Conservation (phyloP, 2,329 filamentous ascomycete species). For the Venturia carpophila region DNA sequence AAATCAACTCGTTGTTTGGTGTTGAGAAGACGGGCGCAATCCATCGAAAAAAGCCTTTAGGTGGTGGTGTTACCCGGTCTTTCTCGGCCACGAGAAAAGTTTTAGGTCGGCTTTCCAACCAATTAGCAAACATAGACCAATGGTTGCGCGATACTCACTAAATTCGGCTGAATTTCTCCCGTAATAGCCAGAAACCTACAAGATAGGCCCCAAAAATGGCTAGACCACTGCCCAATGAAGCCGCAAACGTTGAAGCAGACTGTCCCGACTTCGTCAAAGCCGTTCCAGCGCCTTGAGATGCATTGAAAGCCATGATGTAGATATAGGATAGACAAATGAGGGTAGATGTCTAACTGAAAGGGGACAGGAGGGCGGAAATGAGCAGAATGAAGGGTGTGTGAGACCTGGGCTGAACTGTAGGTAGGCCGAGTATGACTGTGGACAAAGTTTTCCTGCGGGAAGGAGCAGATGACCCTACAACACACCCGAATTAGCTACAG, state of each 20-base stretch:
- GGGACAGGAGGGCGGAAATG: background rate
- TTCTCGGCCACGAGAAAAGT: constrained; percentile 80
- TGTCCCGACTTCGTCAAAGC: constrained; percentile 25
- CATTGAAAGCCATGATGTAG: background rate
- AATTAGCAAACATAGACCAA: constrained; percentile 19
- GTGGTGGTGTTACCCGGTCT: constrained; percentile 71
- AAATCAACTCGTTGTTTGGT: constrained; percentile 76
- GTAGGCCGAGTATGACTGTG: background rate
- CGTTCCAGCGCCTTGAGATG: constrained; percentile 30
- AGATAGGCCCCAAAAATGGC: constrained; percentile 41
- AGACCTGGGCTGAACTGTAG: background rate
- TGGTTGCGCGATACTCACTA: constrained; percentile 51
- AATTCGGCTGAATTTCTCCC: constrained; percentile 72
- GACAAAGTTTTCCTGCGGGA: background rate
- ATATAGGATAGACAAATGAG: background rate
- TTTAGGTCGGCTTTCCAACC: constrained; percentile 59
- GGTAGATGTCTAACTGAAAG: background rate
- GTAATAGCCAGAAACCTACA: constrained; percentile 64
- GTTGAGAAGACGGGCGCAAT: constrained; percentile 54
- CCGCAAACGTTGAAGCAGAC: constrained; percentile 30
- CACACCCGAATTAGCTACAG: background rate
- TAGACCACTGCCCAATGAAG: constrained; percentile 31
- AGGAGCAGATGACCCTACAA: background rate
- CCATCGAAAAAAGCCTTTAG: constrained; percentile 48
- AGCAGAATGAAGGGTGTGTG: background rate